These are phyloP conservation scores for Xerocomus brunneocitrinus DNA, from an alignment of 768 basidiomycete genomes.

Conservation along the genomic window DNA sequence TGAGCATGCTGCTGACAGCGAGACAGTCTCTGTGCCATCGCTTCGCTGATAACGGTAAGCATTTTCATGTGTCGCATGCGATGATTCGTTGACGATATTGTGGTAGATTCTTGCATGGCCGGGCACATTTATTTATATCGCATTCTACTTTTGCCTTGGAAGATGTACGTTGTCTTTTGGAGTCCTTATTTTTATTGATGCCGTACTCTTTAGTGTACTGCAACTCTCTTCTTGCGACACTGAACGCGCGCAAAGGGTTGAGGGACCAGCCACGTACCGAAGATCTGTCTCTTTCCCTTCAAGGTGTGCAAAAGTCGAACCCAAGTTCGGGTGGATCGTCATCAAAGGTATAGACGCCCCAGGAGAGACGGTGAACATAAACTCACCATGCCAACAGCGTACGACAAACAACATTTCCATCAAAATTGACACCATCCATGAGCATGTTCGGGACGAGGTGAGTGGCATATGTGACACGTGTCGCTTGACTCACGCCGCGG, in stretches of 20 bases:
- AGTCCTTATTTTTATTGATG: neutral
- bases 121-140: slow-evolving; percentile 54
- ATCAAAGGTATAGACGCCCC: slow-evolving; percentile 9
- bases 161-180: slow-evolving; percentile 40
- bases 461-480: neutral
- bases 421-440: slow-evolving; percentile 62
- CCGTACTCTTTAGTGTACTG: slow-evolving; percentile 43
- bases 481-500: neutral
- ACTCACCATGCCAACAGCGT: slow-evolving; percentile 10
- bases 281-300: slow-evolving; percentile 29
- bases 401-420: slow-evolving; percentile 50
- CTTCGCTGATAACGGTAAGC: slow-evolving; percentile 50
- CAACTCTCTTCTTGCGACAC: slow-evolving; percentile 56
- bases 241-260: slow-evolving; percentile 53
- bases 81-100: neutral
- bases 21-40: slow-evolving; percentile 48
- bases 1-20: neutral
- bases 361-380: neutral
- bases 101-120: slow-evolving; percentile 46
- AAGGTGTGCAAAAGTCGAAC: slow-evolving; percentile 24
- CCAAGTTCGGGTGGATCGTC: slow-evolving; percentile 4
- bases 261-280: slow-evolving; percentile 27
- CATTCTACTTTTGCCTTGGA: slow-evolving; percentile 62
- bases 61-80: neutral
- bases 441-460: slow-evolving; percentile 43